Evolutionary conservation across 345 rosid genomes (phyloP).

Genomic region (Gossypium anomalum): DNA sequence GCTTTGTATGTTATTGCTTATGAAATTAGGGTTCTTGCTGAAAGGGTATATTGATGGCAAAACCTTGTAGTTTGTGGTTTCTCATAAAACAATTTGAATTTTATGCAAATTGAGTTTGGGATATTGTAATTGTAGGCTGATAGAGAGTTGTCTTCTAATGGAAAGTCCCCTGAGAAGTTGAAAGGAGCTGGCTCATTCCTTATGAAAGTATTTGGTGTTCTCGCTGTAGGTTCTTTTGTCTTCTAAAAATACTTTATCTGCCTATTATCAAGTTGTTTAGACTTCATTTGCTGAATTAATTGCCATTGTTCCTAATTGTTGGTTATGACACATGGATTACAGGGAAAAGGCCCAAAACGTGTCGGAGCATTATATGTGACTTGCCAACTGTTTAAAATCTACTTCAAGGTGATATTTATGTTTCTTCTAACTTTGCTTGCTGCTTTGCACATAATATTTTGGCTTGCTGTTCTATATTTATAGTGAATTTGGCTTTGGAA

Average conservation of each 20-base stretch:
- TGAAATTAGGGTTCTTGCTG: slow-evolving; percentile 92
- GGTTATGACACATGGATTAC: slow-evolving; percentile 15
- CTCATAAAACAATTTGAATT: background rate
- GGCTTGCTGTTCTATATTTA: background rate
- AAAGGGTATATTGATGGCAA: slow-evolving; percentile 56
- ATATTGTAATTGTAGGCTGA: slow-evolving; percentile 61
- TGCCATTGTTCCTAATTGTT: slow-evolving; percentile 12
- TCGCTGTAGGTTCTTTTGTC: slow-evolving; percentile 61
- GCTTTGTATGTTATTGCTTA: slow-evolving; percentile 78
- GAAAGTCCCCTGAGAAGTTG: slow-evolving; percentile 89
- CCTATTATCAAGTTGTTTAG: slow-evolving; percentile 12
- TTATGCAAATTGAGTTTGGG: background rate
- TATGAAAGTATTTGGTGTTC: slow-evolving; percentile 93
- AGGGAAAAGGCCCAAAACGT: slow-evolving; percentile 96
- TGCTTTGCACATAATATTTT: background rate
- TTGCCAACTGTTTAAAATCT: slow-evolving; percentile 88
- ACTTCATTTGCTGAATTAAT: slow-evolving; percentile 8
- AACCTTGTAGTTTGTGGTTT: background rate
- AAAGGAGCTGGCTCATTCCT: slow-evolving; percentile 96
- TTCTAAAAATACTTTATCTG: background rate
- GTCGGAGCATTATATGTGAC: slow-evolving; percentile 94
- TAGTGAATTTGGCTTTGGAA: background rate
- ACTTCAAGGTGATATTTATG: slow-evolving; percentile 65
- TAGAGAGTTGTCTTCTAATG: slow-evolving; percentile 62
- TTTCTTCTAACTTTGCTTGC: background rate